A percentile compares a stretch with the other conserved stretches of the same genome.
Evolutionary conservation across 2,329 filamentous ascomycete genomes (phyloP).

Genomic region (Exophiala sideris): DNA sequence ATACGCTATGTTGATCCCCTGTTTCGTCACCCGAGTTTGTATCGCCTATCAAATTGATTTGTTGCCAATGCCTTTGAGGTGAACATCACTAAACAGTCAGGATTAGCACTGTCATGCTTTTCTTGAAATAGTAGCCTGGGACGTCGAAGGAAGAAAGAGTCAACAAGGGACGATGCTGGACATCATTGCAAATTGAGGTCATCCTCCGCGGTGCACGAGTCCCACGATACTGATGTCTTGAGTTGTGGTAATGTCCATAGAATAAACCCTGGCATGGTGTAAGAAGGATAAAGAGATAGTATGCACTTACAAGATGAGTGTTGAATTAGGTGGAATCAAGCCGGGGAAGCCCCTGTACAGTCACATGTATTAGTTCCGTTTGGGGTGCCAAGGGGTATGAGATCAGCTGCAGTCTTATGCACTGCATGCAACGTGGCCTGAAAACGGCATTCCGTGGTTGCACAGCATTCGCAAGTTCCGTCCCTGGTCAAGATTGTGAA

Average conservation of each 20-base stretch:
- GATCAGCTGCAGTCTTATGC: too few species aligned
- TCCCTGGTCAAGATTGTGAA: too few species aligned
- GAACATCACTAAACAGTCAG: slow-evolving; percentile 56
- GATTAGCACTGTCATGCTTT: slow-evolving; percentile 1
- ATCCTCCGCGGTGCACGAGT: neutral
- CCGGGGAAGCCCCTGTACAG: slow-evolving; percentile 68
- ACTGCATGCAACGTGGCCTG: too few species aligned
- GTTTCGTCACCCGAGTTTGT: neutral
- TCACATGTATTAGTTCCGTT: neutral
- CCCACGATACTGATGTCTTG: too few species aligned
- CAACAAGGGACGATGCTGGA: neutral
- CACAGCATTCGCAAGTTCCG: too few species aligned
- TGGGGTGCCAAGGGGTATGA: too few species aligned
- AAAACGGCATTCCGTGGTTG: too few species aligned
- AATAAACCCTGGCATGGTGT: neutral
- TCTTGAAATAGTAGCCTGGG: neutral
- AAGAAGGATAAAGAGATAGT: neutral
- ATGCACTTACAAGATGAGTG: slow-evolving; percentile 73
- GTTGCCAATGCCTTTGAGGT: slow-evolving; percentile 62
- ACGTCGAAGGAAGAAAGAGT: neutral
- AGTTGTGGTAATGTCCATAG: too few species aligned
- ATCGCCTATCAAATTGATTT: slow-evolving; percentile 11
- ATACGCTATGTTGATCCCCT: neutral
- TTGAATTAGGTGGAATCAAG: slow-evolving; percentile 70
- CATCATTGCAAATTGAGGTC: slow-evolving; percentile 4